Conservation (phyloP, 108 stramenopile genomes). For the Skeletonema potamos region DNA sequence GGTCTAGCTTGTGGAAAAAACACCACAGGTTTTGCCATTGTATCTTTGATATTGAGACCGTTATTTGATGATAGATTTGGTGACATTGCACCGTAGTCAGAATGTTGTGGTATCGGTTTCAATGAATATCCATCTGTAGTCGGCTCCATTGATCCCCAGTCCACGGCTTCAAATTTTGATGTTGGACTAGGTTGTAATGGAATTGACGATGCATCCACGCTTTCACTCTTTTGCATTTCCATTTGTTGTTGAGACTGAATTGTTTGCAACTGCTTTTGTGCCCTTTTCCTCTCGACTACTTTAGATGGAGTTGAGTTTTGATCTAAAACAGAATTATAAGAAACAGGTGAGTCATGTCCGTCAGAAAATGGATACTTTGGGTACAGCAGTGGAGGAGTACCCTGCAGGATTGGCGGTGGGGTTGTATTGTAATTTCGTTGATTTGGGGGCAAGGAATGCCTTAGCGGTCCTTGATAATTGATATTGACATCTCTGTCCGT, state of each 20-base stretch:
- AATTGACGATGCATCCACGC: not conserved
- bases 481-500: constrained; percentile 8
- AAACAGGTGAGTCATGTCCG: constrained; percentile 16
- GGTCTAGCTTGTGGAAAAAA: not conserved
- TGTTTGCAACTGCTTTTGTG: constrained; percentile 18
- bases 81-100: not conserved
- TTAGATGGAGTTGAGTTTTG: constrained; percentile 21
- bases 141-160: not conserved
- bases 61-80: not conserved
- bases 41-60: not conserved
- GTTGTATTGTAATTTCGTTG: not conserved
- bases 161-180: not conserved
- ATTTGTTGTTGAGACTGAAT: constrained; percentile 27
- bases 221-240: constrained; percentile 1
- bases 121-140: not conserved
- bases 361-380: constrained; percentile 5
- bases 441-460: not conserved
- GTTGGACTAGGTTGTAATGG: not conserved
- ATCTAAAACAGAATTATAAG: constrained; percentile 32
- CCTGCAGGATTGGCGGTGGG: constrained; percentile 1
- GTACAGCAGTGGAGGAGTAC: not conserved
- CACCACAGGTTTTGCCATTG: not conserved
- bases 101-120: not conserved
- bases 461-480: constrained; percentile 7
- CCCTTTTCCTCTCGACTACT: constrained; percentile 12